Evolutionary conservation across 441 rosid genomes (phyloP), one percentile per base, ranked within the genome.

Genomic region (Jatropha podagrica): DNA sequence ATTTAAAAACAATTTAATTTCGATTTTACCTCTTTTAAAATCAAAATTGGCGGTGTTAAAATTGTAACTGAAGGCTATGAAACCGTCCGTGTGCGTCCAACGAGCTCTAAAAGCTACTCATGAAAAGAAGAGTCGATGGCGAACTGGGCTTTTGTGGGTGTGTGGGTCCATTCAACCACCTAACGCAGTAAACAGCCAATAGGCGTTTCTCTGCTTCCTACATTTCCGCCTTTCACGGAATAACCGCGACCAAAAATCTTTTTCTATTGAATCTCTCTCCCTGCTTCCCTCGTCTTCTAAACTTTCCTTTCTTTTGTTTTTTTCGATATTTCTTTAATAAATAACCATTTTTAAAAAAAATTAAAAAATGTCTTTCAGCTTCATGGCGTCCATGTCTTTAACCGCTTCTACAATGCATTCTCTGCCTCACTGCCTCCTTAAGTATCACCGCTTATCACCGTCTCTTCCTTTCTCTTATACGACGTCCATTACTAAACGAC

Each of bases 401-500:
- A 20, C 63, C 2, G 23, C 15, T 27, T 55, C 51, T 42, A 20
- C 46, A 26, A 17, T 37, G 9, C 56, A 65, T 15, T 27, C 59
- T 66, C 18, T 32, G 17, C 75, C 52, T 20, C 73, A 26, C 3
- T 59, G 52, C 41, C 63, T 63, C 54, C 65, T 60, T 79, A 77
- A 46, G 69, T 55, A 65, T 76, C 82, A 59, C 71, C 38, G 13
- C 69, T 55, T 8, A 1, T 8, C 40, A 14, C 51, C 74, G 49
- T 23, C 12, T 15, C 49, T 64, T 23, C 13, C 62, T 72, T 60
- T 66, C 10, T 59, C 15, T 32, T 74, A 84, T 37, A 58, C 84
- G 41, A 55, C 64, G 42, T 44, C 68, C 72, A 79, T 51, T 67
- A 70, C 83, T 0, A 79, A 72, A 51, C 76, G 60, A 44, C 83